Base-by-base conservation (phyloP, 352 stramenopile species). In the Pythium utonaiense region DNA sequence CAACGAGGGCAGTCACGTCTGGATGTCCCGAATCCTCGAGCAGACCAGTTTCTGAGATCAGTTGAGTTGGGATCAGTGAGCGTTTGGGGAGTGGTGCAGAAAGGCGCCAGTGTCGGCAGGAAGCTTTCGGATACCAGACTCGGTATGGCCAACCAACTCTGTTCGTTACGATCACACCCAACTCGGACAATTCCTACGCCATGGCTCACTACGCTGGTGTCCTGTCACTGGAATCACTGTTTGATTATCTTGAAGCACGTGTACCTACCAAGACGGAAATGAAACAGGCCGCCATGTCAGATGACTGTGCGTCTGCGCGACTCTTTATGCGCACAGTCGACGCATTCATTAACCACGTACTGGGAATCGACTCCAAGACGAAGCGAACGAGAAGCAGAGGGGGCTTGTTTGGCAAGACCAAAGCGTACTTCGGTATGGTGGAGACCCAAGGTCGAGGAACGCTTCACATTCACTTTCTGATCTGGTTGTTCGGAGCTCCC, bases 371-470 rank as follows among this genome's bases (percentile, higher is more conserved):
- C 53, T 12, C 53, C 24, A 60, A 40, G n/a, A 42, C 41, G 3
- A 12, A 36, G 13, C 6, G 17, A 5, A 16, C 41, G 19, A 53
- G 24, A 1, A 8, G 3, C 19, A 41, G 47, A 53, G 53, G 53
- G 3, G 53, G 53, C 3, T 31, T 10, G 3, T 53, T 60, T 31
- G 53, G 53, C 6, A 33, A 21, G 3, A 60, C 53, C 4, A 60
- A 60, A 19, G 53, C 53, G 1, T 57, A 57, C 24, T 64, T 51
- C 17, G 57, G 57, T 1, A 57, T 64, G 57, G 49, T 57, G 0
- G 57, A 64, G 57, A 64, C 57, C 12, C 57, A 64, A 34, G 57
- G 57, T 0, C 47, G 57, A 6, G 57, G 57, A 10, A 64, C 47
- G 7, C 19, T 64, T 2, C 57, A 64, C 25, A 64, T 64, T 25